phyloP scores from a whole-genome alignment of 768 basidiomycete genomes.

The Xerocomus brunneocitrinus region DNA sequence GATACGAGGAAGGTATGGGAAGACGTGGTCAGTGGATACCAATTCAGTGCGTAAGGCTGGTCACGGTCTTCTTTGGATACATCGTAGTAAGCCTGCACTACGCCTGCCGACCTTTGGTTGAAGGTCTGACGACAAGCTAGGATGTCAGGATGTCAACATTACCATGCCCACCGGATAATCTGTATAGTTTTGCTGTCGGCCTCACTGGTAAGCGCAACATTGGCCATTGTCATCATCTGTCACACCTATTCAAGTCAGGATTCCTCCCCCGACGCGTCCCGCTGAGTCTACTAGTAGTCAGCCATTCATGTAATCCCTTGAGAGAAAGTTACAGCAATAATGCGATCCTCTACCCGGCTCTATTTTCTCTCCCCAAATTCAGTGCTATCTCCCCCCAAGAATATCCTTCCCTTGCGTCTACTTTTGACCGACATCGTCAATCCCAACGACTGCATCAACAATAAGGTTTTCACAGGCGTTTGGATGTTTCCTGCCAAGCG shows the following conservation, averaged over 20 bases:
- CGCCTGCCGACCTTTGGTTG: neutral
- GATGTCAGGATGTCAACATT: neutral
- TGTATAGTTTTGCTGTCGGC: neutral
- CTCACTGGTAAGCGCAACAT: neutral
- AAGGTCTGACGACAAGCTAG: neutral
- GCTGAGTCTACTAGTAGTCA: neutral
- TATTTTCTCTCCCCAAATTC: slow-evolving; percentile 13
- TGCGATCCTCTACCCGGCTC: neutral
- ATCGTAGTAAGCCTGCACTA: slow-evolving; percentile 1
- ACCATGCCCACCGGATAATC: neutral
- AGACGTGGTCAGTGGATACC: slow-evolving; percentile 41
- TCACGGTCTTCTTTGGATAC: neutral
- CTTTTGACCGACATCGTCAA: slow-evolving; percentile 20
- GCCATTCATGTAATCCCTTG: too few species aligned
- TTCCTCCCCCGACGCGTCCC: neutral
- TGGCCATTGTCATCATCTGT: neutral
- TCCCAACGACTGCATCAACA: slow-evolving; percentile 17
- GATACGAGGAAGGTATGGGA: slow-evolving; percentile 78
- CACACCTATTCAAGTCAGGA: neutral
- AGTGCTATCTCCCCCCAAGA: slow-evolving; percentile 10
- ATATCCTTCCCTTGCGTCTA: slow-evolving; percentile 23
- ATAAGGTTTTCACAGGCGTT: slow-evolving; percentile 19
- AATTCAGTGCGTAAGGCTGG: slow-evolving; percentile 5
- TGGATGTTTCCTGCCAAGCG: slow-evolving; percentile 11
- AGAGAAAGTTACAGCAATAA: neutral